Conservation (phyloP, 495 filamentous ascomycete species). For the Penicillium goetzii region DNA sequence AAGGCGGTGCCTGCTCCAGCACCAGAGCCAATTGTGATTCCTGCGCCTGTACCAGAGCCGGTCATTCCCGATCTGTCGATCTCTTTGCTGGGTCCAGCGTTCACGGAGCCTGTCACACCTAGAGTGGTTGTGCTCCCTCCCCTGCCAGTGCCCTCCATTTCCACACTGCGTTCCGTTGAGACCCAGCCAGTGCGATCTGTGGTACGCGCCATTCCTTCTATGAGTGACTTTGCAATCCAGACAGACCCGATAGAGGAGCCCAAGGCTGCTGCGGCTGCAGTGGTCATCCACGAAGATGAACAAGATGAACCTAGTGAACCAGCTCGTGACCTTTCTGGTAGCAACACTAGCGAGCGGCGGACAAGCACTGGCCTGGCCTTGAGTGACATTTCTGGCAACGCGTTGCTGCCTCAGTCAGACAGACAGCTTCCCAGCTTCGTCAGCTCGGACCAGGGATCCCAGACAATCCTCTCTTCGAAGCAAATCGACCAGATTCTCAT, state of each 20-base stretch:
- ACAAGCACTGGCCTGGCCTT: slow-evolving; percentile 47
- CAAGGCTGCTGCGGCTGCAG: slow-evolving; percentile 24
- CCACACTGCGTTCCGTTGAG: slow-evolving; percentile 46
- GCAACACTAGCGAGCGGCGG: slow-evolving; percentile 44
- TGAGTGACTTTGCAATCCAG: slow-evolving; percentile 28
- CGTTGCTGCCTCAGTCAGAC: slow-evolving; percentile 33
- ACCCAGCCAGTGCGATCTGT: slow-evolving; percentile 40
- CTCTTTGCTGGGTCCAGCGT: slow-evolving; percentile 39
- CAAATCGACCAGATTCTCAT: slow-evolving; percentile 70
- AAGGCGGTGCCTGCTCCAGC: slow-evolving; percentile 4
- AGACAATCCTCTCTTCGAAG: slow-evolving; percentile 74
- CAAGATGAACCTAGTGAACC: slow-evolving; percentile 52
- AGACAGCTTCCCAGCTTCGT: slow-evolving; percentile 42
- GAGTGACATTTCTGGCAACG: slow-evolving; percentile 50
- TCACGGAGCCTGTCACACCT: slow-evolving; percentile 43
- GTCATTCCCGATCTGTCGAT: slow-evolving; percentile 35
- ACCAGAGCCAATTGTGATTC: slow-evolving; percentile 32
- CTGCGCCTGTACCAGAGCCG: slow-evolving; percentile 31
- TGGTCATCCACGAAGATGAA: slow-evolving; percentile 53
- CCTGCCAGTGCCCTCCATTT: slow-evolving; percentile 35
- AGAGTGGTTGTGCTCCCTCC: slow-evolving; percentile 21
- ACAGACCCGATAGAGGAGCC: slow-evolving; percentile 30
- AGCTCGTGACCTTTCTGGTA: slow-evolving; percentile 35
- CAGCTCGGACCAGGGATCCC: slow-evolving; percentile 68
- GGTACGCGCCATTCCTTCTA: slow-evolving; percentile 24